Conservation (phyloP, 371 early-diverging fungal genomes). For the Mortierella sp. region DNA sequence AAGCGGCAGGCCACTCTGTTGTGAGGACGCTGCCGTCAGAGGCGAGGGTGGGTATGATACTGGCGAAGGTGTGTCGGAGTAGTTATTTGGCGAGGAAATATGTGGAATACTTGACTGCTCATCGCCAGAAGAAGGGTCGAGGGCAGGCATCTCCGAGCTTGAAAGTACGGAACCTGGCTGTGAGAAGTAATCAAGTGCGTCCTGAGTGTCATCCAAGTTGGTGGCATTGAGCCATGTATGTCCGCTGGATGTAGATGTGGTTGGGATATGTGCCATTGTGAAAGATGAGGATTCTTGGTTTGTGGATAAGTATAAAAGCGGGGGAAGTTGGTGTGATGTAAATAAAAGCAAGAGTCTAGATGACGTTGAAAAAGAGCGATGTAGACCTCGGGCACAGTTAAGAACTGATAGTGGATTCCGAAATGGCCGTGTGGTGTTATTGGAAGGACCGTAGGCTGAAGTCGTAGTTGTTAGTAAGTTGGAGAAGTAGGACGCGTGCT, state of each 20-base stretch:
- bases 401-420: too few species aligned
- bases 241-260: neutral
- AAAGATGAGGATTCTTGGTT: too few species aligned
- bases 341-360: neutral
- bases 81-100: slow-evolving; percentile 14
- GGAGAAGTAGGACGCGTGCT: slow-evolving; percentile 10
- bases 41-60: slow-evolving; percentile 27
- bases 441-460: neutral
- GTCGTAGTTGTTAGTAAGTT: neutral
- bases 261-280: neutral
- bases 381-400: too few species aligned
- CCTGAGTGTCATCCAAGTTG: neutral
- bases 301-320: too few species aligned
- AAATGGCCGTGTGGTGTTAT: neutral
- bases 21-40: neutral
- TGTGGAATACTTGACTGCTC: slow-evolving; percentile 9
- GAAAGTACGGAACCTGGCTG: slow-evolving; percentile 6
- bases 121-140: slow-evolving; percentile 4
- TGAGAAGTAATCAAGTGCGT: slow-evolving; percentile 8
- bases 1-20: slow-evolving; percentile 5
- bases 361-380: too few species aligned
- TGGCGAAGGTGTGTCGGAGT: slow-evolving; percentile 23
- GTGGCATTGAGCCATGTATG: slow-evolving; percentile 10
- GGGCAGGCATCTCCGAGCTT: slow-evolving; percentile 8
- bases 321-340: neutral